Evolutionary conservation across 768 basidiomycete genomes (phyloP).

Genomic region (Lentinula detonsa): DNA sequence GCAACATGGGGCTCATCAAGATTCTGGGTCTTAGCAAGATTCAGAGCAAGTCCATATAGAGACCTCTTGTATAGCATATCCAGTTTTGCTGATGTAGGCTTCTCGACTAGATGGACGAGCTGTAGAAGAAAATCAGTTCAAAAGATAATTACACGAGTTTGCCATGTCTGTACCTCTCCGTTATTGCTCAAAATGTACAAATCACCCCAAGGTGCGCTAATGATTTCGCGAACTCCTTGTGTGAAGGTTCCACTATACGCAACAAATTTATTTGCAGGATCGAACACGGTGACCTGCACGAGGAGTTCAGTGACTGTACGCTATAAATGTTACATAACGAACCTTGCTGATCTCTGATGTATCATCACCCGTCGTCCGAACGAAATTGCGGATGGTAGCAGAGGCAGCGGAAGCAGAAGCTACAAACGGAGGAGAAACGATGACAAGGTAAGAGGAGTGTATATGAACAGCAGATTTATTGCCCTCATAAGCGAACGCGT

Average conservation of each 20-base stretch:
- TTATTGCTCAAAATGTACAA: constrained; percentile 77
- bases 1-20: constrained; percentile 71
- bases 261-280: constrained; percentile 87
- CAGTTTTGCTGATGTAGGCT: constrained; percentile 78
- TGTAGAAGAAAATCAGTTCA: constrained; percentile 17
- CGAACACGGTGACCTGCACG: constrained; percentile 63
- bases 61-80: constrained; percentile 80
- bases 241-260: constrained; percentile 79
- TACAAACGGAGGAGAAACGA: constrained; percentile 81
- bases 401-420: constrained; percentile 61
- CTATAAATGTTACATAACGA: not conserved
- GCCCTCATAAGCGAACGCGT: constrained; percentile 94
- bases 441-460: constrained; percentile 80
- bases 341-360: constrained; percentile 63
- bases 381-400: constrained; percentile 71
- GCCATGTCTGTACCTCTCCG: constrained; percentile 51
- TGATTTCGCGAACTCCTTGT: constrained; percentile 77
- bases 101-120: constrained; percentile 68
- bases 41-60: constrained; percentile 74
- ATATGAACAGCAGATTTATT: constrained; percentile 72
- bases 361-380: constrained; percentile 39
- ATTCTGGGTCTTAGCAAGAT: constrained; percentile 73
- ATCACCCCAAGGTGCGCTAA: constrained; percentile 69
- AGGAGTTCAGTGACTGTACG: not conserved
- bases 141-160: not conserved